Base-by-base conservation (phyloP, 371 early-diverging fungal species). In the Entomophthora muscae region DNA sequence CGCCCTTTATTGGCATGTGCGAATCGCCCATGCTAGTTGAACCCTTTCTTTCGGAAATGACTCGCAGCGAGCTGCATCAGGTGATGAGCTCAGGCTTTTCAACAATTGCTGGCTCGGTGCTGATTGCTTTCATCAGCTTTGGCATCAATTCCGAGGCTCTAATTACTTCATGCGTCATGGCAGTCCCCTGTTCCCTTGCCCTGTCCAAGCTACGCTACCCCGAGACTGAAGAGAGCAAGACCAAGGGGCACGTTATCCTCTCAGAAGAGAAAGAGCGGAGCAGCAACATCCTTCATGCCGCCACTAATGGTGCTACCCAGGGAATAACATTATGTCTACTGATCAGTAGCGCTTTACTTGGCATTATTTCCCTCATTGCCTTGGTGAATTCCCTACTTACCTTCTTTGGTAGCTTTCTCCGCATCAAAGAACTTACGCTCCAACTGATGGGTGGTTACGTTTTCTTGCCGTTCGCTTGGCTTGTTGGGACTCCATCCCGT, bases 61-160 rank as follows among this genome's bases (percentile, higher is more conserved):
- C 94, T n/a, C n/a, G n/a, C n/a, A n/a, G n/a, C n/a, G n/a, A n/a
- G n/a, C n/a, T n/a, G n/a, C n/a, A n/a, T n/a, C 81, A 90, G 58
- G 80, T 84, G 75, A 84, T 93, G 89, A 82, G 84, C 17, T 88
- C 90, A 54, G 92, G 91, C 52, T 92, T 92, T 73, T 83, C 91
- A 22, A 92, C 93, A 61, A 83, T 89, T 66, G 81, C 90, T n/a
- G n/a, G n/a, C n/a, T n/a, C n/a, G n/a, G n/a, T n/a, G n/a, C n/a
- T n/a, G n/a, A n/a, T n/a, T n/a, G n/a, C n/a, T n/a, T n/a, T n/a
- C n/a, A n/a, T n/a, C n/a, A n/a, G n/a, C n/a, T n/a, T n/a, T n/a
- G n/a, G 85, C 53, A 82, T 83, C 1, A 74, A 79, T 58, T 76
- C 84, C 24, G 73, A 80, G 33, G 78, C 82, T 30, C 66, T 88